Conservation (phyloP, 345 rosid species). For the Firmiana major region DNA sequence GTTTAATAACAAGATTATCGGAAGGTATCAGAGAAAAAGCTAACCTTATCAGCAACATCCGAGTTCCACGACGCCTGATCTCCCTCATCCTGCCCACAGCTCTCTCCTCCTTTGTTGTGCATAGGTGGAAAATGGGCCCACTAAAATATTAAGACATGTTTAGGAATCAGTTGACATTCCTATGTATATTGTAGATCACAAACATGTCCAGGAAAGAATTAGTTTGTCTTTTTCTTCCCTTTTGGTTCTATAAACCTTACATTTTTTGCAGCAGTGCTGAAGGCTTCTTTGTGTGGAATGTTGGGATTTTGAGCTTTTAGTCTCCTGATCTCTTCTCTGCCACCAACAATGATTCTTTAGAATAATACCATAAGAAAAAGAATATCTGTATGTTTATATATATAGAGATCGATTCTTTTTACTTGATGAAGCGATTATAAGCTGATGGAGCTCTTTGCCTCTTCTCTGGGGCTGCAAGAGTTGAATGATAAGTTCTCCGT, state of each 20-base stretch:
- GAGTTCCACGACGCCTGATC: constrained; percentile 22
- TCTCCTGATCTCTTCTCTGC: constrained; percentile 96
- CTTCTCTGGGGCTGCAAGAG: constrained; percentile 82
- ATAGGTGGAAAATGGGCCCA: constrained; percentile 91
- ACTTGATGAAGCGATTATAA: constrained; percentile 96
- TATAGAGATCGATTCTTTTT: constrained; percentile 7
- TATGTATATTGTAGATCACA: background rate
- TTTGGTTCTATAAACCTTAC: constrained; percentile 31
- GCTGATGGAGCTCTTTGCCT: constrained; percentile 99
- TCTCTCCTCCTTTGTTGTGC: constrained; percentile 38
- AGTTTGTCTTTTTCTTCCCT: background rate
- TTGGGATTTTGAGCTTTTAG: constrained; percentile 85
- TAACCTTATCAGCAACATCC: constrained; percentile 21
- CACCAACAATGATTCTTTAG: constrained; percentile 9
- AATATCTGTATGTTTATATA: background rate
- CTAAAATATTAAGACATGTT: constrained; percentile 38
- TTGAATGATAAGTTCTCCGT: background rate
- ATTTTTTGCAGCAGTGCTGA: constrained; percentile 95
- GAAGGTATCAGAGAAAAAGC: background rate
- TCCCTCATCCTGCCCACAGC: constrained; percentile 38
- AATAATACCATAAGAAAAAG: background rate
- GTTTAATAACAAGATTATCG: background rate
- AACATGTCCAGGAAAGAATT: background rate
- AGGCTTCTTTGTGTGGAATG: constrained; percentile 97
- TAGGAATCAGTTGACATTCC: background rate